These are phyloP conservation scores for Curvularia spicifera DNA, from an alignment of 2,329 filamentous ascomycete species.

Conservation along the genomic window DNA sequence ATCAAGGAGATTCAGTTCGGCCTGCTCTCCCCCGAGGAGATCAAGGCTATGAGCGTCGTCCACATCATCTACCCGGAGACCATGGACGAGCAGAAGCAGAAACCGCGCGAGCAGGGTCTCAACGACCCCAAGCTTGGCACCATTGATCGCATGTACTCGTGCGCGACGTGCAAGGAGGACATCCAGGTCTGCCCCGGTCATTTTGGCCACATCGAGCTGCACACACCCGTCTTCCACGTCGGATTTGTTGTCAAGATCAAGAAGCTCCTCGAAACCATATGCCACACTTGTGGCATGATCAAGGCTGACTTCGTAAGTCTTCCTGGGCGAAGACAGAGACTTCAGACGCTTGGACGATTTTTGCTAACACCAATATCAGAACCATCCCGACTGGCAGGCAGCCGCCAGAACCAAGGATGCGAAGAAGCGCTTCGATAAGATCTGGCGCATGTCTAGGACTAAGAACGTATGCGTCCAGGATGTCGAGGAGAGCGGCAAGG, in stretches of 20 bases:
- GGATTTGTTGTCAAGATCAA: constrained; percentile 99
- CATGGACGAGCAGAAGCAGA: constrained; percentile 94
- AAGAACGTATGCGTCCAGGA: constrained; percentile 86
- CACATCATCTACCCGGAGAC: constrained; percentile 99
- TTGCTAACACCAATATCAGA: constrained; percentile 65
- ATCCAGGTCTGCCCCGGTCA: constrained; percentile 97
- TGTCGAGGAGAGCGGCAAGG: constrained; percentile 62
- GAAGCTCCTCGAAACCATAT: constrained; percentile 98
- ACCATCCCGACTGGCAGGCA: constrained; percentile 80
- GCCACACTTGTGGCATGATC: constrained; percentile 98
- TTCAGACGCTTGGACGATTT: constrained; percentile 53
- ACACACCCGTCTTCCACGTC: constrained; percentile 91
- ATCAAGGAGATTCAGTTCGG: constrained; percentile 99
- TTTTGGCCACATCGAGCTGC: constrained; percentile 98
- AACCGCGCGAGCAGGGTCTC: constrained; percentile 87
- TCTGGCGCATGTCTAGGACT: constrained; percentile 91
- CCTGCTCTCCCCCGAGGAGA: constrained; percentile 95
- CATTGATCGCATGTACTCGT: constrained; percentile 94
- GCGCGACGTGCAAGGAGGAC: constrained; percentile 93
- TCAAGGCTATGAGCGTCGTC: constrained; percentile 97
- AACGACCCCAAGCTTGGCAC: constrained; percentile 97
- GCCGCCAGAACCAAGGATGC: constrained; percentile 87
- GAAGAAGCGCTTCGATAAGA: constrained; percentile 89
- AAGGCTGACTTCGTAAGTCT: constrained; percentile 97
- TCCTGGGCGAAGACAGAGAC: constrained; percentile 62